phyloP scores from a whole-genome alignment of 2,329 filamentous ascomycete genomes.

The Aspergillus proliferans region DNA sequence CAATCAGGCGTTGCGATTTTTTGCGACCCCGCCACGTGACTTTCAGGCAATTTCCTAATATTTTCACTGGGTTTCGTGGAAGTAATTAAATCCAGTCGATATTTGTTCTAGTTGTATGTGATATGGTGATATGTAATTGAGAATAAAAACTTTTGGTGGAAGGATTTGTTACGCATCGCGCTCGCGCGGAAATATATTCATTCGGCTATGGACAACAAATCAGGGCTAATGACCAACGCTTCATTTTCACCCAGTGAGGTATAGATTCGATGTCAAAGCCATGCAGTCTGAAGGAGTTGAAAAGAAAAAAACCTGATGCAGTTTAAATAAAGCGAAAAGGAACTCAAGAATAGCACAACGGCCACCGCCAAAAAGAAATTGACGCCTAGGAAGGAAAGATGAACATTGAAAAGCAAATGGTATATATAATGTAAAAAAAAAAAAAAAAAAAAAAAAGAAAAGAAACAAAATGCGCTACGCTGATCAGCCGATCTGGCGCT shows the following conservation, averaged over 20 bases:
- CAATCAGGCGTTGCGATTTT: background rate
- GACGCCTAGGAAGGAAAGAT: background rate
- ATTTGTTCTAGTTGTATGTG: too few species aligned
- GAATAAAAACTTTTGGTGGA: too few species aligned
- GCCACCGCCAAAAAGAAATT: background rate
- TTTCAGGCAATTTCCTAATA: background rate
- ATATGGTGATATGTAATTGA: too few species aligned
- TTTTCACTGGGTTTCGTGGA: too few species aligned
- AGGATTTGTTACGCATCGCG: too few species aligned
- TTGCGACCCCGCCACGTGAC: conserved; percentile 1
- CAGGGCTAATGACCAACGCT: too few species aligned
- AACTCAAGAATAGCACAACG: background rate
- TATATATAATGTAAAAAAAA: background rate
- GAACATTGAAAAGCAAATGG: background rate
- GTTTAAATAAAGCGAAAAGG: background rate
- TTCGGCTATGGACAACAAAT: too few species aligned
- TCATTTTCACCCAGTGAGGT: background rate
- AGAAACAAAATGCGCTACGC: background rate
- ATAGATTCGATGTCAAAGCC: background rate
- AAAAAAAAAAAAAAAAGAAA: background rate
- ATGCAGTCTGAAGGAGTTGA: background rate
- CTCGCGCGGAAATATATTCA: too few species aligned
- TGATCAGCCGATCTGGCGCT: conserved; percentile 4
- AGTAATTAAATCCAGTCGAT: too few species aligned
- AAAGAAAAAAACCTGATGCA: background rate